Evolutionary conservation across 2,329 filamentous ascomycete genomes (phyloP), one percentile per base, ranked within the genome.

Genomic region (Colletotrichum falcatum): DNA sequence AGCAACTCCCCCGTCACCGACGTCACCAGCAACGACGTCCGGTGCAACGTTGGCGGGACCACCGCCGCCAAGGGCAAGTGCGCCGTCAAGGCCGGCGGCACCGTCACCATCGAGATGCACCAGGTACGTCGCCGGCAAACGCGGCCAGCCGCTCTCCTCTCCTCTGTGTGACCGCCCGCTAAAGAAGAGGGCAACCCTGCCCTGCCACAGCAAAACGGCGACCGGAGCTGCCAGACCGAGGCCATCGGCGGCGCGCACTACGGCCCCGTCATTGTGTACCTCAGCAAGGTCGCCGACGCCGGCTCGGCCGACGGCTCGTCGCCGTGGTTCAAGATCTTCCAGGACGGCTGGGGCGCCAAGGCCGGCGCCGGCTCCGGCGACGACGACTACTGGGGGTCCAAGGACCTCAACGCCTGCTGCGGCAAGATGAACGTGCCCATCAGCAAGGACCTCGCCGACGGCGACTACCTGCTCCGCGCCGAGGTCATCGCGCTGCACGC

Each of bases 101-200:
- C 80, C 0, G 82, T 89, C 18, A 88, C 86, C 0, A 81, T 88
- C 9, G 87, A 89, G 78, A 89, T 89, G 85, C 87, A 89, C 78
- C 83, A 85, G 75, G 80, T 81, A 71, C 39, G 33, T 23, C 55
- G n/a, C n/a, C n/a, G n/a, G n/a, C n/a, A n/a, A n/a, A n/a, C n/a
- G n/a, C n/a, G n/a, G n/a, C n/a, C n/a, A n/a, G n/a, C n/a, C n/a
- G n/a, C 9, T 11, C n/a, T 1, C 3, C 20, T 12, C 1, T 1
- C 4, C 8, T n/a, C 44, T 20, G 28, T 68, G 71, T 39, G 3
- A 6, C 6, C 63, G 73, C 4, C 4, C 3, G 28, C 35, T 64
- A 18, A 72, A 55, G n/a, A n/a, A n/a, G n/a, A n/a, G n/a, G n/a
- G n/a, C n/a, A n/a, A n/a, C n/a, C n/a, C n/a, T n/a, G n/a, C n/a